Evolutionary conservation across 163 green algal genomes (phyloP), one percentile per base, ranked within the genome.

Genomic region (Prototheca stagnorum): DNA sequence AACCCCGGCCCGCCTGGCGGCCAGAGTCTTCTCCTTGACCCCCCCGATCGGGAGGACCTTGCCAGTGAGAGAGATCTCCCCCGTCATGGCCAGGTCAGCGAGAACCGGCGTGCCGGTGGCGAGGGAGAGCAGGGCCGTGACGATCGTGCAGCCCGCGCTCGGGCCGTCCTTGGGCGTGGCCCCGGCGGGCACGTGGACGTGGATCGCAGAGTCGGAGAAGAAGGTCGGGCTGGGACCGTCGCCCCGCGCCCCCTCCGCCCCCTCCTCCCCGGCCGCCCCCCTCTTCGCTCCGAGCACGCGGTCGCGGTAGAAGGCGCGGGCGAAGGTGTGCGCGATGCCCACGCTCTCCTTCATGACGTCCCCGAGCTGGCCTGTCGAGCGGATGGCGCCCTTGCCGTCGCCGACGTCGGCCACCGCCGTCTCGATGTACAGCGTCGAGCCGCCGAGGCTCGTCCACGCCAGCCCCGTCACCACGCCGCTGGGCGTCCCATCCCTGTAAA

Each of bases 161-260:
- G 87, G 84, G 21, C 84, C 85, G 54, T 96, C 88, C 68, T 97
- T 97, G 54, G 88, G 88, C 9, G 82, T 95, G 26, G 81, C 78
- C 15, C 88, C 62, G 11, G 79, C 82, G 12, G 88, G 88, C 27
- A 97, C 83, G 63, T 97, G 88, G 53, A 97, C 64, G 57, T 97
- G 88, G 27, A 97, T 37, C 28, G 70, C 60, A 26, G 55, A 50
- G 28, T 73, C 45, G 2, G 54, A 39, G 31, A 82, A 82, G 47
- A 71, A 84, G 35, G 49, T 20, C 22, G 26, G 31, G 17, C 1
- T n/a, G 35, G 24, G 26, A 57, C 20, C 50, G 19, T 40, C 15
- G 22, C 26, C 5, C 14, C 21, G 8, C 25, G 16, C 35, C 23
- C 8, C 37, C 36, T 26, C 25, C 8, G 16, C 35, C 15, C 36